Evolutionary conservation across 805 yeast species (phyloP), one percentile per base, ranked within the genome.

Genomic region (Metschnikowia vanudenii): DNA sequence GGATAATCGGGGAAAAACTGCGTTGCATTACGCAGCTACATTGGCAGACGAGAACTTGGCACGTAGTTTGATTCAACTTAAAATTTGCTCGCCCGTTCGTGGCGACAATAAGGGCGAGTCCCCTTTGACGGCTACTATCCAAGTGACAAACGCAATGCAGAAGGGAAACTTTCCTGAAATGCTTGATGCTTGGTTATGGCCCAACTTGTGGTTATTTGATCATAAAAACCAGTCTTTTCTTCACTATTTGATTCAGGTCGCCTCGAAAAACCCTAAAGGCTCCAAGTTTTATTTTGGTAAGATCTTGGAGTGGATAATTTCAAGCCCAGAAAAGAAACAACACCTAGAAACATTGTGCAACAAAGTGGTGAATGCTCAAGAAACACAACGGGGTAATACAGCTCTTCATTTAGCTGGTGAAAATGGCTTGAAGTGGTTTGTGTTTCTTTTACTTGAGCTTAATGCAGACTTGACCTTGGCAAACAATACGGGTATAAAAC

Each of bases 401-500:
- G 59, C 67, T 16, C 65, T 72, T 39, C 76, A 72, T 50, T 49
- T 69, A 37, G 76, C 77, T 2, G 69, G 67, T 10, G 76, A 72
- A 48, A 51, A 56, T 42, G 74, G 69, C 32, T 58, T 62, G 13
- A 60, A 57, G 46, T 72, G 76, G 76, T 62, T 70, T 39, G 57
- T 71, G 29, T 64, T 60, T 31, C 33, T 72, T 2, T 59, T 72
- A 17, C 47, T 71, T 19, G 65, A 60, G 41, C 59, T 72, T 17
- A 60, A 60, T 14, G 75, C 76, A 0, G 71, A 91, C 60, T 80
- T 87, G 4, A 74, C 75, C 29, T 75, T 88, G 39, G 80, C 88
- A 4, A 94, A 94, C 62, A 85, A 87, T 41, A 85, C 92, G 3
- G 97, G 97, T 0, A 75, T 92, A 29, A 80, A 86, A 50, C 96